Evolutionary conservation across 108 stramenopile genomes (phyloP).

Genomic region (Skeletonema marinoi): DNA sequence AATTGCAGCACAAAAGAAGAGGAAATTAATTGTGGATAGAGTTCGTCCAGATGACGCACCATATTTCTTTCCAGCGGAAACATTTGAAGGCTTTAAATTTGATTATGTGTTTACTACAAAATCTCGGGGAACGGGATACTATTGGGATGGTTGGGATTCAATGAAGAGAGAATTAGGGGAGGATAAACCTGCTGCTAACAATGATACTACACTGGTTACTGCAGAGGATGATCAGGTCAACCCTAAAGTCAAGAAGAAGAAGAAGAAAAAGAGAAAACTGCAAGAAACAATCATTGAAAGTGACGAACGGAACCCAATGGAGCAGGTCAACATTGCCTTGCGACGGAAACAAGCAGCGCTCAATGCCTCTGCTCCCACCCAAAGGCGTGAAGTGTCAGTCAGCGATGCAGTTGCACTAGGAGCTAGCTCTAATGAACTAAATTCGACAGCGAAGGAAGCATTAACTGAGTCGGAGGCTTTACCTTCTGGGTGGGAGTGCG

Average conservation of each 20-base stretch:
- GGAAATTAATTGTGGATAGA: slow-evolving; percentile 55
- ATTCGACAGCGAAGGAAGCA: background rate
- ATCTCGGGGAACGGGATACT: slow-evolving; percentile 78
- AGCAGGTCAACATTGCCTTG: slow-evolving; percentile 70
- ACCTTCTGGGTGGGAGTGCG: slow-evolving; percentile 47
- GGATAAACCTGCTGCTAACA: background rate
- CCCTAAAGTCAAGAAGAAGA: slow-evolving; percentile 7
- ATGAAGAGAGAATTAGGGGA: slow-evolving; percentile 56
- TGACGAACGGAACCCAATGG: slow-evolving; percentile 74
- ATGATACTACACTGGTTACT: background rate
- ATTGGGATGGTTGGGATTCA: slow-evolving; percentile 88
- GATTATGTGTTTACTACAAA: slow-evolving; percentile 87
- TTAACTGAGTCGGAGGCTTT: slow-evolving; percentile 22
- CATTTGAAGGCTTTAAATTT: slow-evolving; percentile 76
- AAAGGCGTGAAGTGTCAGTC: slow-evolving; percentile 8
- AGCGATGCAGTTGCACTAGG: slow-evolving; percentile 46
- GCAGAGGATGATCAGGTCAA: background rate
- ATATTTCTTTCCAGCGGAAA: slow-evolving; percentile 64
- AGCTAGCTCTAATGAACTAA: slow-evolving; percentile 13
- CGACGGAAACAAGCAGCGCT: slow-evolving; percentile 54
- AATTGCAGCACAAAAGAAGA: slow-evolving; percentile 49
- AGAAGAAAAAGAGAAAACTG: slow-evolving; percentile 56
- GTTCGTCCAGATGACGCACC: slow-evolving; percentile 66
- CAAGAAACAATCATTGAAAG: slow-evolving; percentile 36
- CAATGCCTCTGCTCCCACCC: slow-evolving; percentile 30